Evolutionary conservation across 257 asterid genomes (phyloP).

Genomic region (Coffea canephora): DNA sequence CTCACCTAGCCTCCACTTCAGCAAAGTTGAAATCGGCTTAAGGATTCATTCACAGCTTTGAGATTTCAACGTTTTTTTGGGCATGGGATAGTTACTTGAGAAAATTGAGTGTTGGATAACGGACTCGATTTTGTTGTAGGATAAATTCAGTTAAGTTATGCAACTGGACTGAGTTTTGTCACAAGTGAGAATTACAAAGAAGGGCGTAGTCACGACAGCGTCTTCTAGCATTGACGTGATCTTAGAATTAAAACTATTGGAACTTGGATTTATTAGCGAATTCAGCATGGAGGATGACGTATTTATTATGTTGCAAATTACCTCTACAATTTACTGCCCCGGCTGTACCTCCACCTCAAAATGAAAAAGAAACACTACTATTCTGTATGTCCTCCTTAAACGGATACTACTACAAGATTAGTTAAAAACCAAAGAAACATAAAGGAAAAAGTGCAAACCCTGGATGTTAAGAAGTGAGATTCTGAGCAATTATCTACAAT

Average conservation of each 20-base stretch:
- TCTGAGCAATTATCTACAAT: too few relatives aligned
- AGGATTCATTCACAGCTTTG: slow-evolving; percentile 14
- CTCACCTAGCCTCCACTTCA: slow-evolving; percentile 79
- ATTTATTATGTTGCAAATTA: too few relatives aligned
- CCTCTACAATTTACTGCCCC: too few relatives aligned
- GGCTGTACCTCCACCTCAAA: too few relatives aligned
- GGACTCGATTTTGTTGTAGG: slow-evolving; percentile 32
- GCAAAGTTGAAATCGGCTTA: slow-evolving; percentile 84
- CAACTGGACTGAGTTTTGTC: slow-evolving; percentile 20
- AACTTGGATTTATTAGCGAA: too few relatives aligned
- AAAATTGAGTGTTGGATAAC: slow-evolving; percentile 17
- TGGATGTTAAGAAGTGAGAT: too few relatives aligned
- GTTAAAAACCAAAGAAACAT: too few relatives aligned
- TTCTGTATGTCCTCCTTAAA: too few relatives aligned
- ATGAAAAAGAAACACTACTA: too few relatives aligned
- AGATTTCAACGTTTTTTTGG: background rate
- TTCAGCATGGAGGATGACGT: too few relatives aligned
- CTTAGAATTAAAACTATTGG: background rate
- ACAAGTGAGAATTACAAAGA: background rate
- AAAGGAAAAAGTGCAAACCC: too few relatives aligned
- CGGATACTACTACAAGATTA: too few relatives aligned
- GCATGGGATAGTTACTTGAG: slow-evolving; percentile 19
- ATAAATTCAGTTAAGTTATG: slow-evolving; percentile 21
- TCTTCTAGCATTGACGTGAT: background rate
- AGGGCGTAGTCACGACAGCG: background rate